Evolutionary conservation across 495 filamentous ascomycete species (phyloP).

Genomic region (Penicillium arizonense): DNA sequence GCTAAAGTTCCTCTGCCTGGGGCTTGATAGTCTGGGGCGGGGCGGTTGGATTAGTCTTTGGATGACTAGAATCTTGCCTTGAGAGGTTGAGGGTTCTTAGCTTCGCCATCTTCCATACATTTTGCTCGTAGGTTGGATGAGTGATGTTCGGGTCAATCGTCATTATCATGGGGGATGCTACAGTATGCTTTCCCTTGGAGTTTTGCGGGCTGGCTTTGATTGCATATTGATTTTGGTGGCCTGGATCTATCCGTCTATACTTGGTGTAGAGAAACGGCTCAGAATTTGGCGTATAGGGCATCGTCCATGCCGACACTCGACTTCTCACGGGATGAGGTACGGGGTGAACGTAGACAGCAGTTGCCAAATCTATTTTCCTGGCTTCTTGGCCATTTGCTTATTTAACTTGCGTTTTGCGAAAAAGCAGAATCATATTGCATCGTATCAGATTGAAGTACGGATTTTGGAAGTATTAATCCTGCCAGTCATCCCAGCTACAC

Average conservation of each 20-base stretch:
- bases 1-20: constrained; percentile 21
- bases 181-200: neutral
- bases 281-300: neutral
- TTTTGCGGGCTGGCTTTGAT: neutral
- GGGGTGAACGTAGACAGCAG: too few relatives aligned
- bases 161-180: neutral
- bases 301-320: too few relatives aligned
- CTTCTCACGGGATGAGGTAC: too few relatives aligned
- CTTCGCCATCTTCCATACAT: neutral
- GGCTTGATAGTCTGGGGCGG: neutral
- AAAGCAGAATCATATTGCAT: constrained; percentile 6
- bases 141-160: neutral
- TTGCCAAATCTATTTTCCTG: too few relatives aligned
- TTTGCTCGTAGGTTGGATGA: neutral
- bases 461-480: constrained; percentile 20
- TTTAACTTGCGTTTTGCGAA: neutral
- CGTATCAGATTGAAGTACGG: constrained; percentile 10
- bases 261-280: neutral
- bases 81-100: neutral
- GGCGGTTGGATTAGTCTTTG: neutral
- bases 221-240: neutral
- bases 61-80: neutral
- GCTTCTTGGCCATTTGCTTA: too few relatives aligned
- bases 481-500: constrained; percentile 24
- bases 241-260: neutral